phyloP scores from a whole-genome alignment of 345 rosid species.

The Salix brachista region DNA sequence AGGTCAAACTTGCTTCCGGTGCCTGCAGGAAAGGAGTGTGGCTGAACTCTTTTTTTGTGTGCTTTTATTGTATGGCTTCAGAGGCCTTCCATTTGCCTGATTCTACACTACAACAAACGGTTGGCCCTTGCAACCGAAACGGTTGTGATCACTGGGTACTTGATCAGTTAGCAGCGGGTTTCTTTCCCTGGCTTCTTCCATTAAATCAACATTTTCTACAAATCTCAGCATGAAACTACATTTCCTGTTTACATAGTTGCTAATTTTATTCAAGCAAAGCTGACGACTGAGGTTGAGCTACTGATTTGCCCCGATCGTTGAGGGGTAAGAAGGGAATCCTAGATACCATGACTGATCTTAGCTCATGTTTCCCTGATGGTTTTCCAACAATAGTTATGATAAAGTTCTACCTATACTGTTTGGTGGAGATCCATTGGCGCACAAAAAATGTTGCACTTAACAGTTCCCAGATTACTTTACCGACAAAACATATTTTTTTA shows the following conservation, averaged over 20 bases:
- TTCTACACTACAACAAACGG: background rate
- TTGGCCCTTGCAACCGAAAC: background rate
- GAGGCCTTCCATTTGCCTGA: background rate
- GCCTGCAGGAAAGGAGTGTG: background rate
- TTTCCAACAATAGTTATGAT: background rate
- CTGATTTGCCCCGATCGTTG: background rate
- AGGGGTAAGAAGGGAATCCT: background rate
- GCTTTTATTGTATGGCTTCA: background rate
- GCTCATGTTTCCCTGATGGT: background rate
- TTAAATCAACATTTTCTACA: background rate
- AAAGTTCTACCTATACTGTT: background rate
- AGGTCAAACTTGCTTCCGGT: background rate
- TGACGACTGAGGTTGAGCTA: background rate
- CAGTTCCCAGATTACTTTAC: background rate
- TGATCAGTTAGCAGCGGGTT: background rate
- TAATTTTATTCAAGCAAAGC: background rate
- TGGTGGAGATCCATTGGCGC: background rate
- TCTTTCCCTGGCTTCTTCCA: background rate
- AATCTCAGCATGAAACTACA: too few species aligned
- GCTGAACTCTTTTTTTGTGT: background rate
- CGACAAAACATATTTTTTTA: background rate
- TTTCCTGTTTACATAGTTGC: background rate
- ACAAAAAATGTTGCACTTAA: background rate
- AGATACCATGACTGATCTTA: background rate
- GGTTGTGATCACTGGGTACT: background rate